phyloP scores from a whole-genome alignment of 768 basidiomycete genomes.

The Boletus barrowsii region DNA sequence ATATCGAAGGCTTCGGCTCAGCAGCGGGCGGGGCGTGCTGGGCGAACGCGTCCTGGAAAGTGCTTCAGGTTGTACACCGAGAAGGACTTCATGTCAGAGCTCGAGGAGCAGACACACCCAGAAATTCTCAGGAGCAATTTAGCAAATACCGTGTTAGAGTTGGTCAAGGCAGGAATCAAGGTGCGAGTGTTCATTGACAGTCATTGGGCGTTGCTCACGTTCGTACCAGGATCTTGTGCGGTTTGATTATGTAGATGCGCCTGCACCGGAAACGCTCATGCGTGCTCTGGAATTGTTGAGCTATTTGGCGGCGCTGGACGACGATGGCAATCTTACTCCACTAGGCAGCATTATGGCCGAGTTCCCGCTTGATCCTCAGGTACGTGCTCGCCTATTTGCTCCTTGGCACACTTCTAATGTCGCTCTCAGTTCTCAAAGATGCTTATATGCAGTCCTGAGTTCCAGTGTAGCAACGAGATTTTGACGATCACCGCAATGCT shows the following conservation, averaged over 20 bases:
- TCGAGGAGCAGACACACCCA: constrained; percentile 96
- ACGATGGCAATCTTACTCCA: constrained; percentile 86
- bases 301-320: constrained; percentile 88
- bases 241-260: constrained; percentile 90
- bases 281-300: constrained; percentile 92
- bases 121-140: constrained; percentile 94
- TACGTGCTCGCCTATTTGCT: constrained; percentile 26
- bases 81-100: constrained; percentile 91
- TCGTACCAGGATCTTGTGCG: constrained; percentile 63
- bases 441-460: constrained; percentile 91
- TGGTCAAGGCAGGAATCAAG: constrained; percentile 93
- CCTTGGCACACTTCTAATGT: neutral
- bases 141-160: constrained; percentile 88
- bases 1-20: constrained; percentile 97
- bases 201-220: neutral
- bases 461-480: constrained; percentile 94
- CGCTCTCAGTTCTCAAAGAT: constrained; percentile 71
- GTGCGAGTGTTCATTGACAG: constrained; percentile 30
- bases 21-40: constrained; percentile 94
- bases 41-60: constrained; percentile 93
- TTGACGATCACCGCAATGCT: constrained; percentile 95
- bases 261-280: constrained; percentile 96
- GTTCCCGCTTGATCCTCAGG: constrained; percentile 98
- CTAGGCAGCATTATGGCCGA: constrained; percentile 94
- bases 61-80: constrained; percentile 97